phyloP scores from a whole-genome alignment of 345 rosid species.

The Excoecaria agallocha region DNA sequence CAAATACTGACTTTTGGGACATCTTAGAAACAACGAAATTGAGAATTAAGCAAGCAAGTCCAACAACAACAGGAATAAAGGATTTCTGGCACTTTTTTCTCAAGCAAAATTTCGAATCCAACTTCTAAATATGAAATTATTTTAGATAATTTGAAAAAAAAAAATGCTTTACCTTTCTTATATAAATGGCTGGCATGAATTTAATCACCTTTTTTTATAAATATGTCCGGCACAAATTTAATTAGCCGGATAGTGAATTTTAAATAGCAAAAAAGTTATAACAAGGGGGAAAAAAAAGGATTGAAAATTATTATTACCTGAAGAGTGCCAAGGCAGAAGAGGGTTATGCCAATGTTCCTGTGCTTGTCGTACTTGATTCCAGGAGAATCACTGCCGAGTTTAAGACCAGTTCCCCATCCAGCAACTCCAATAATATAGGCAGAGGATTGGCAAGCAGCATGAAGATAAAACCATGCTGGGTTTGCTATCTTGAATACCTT shows the following conservation, averaged over 20 bases:
- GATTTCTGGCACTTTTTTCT: too few relatives aligned
- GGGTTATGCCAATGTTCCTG: slow-evolving; percentile 65
- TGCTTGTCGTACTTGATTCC: slow-evolving; percentile 41
- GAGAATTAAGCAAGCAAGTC: background rate
- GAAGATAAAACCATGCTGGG: slow-evolving; percentile 92
- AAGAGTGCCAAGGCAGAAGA: slow-evolving; percentile 71
- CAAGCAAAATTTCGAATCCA: too few relatives aligned
- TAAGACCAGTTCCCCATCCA: slow-evolving; percentile 83
- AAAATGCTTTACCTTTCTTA: too few relatives aligned
- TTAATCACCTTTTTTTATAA: too few relatives aligned
- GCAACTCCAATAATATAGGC: slow-evolving; percentile 75
- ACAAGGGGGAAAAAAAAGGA: too few relatives aligned
- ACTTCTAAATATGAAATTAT: too few relatives aligned
- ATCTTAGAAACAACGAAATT: background rate
- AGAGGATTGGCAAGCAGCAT: slow-evolving; percentile 62
- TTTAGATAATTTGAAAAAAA: too few relatives aligned
- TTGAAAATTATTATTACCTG: slow-evolving; percentile 42
- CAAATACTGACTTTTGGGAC: background rate
- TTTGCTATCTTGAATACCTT: slow-evolving; percentile 70
- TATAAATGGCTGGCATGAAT: too few relatives aligned
- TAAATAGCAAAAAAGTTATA: too few relatives aligned
- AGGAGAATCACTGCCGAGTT: slow-evolving; percentile 60
- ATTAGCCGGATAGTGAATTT: too few relatives aligned
- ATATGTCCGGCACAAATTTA: too few relatives aligned
- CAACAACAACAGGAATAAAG: background rate